Evolutionary conservation across 2,329 filamentous ascomycete species (phyloP).

Genomic region (Fusarium sublunatum): DNA sequence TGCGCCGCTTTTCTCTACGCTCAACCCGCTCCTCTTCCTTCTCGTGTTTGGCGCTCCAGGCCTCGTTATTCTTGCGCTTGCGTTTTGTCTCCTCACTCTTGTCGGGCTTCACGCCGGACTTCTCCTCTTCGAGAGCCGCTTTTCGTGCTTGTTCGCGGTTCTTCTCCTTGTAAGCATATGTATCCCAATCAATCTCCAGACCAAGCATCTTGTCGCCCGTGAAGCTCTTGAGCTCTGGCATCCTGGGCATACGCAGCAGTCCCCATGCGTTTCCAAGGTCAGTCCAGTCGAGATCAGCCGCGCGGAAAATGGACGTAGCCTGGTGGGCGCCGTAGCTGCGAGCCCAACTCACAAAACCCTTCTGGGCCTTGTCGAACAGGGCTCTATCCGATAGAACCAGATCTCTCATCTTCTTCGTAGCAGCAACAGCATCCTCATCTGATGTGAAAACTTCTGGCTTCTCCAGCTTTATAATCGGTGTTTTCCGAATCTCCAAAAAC

Average conservation of each 20-base stretch:
- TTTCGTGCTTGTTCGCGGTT: constrained; percentile 73
- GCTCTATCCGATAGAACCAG: constrained; percentile 64
- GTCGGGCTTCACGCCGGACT: constrained; percentile 52
- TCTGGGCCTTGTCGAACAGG: constrained; percentile 87
- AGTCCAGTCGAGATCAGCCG: constrained; percentile 84
- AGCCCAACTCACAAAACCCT: constrained; percentile 93
- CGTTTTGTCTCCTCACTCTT: constrained; percentile 59
- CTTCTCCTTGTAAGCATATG: constrained; percentile 78
- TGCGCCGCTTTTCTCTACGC: constrained; percentile 72
- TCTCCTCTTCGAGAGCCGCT: constrained; percentile 64
- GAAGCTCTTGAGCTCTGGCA: constrained; percentile 88
- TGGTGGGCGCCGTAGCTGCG: constrained; percentile 92
- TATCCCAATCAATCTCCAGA: constrained; percentile 73
- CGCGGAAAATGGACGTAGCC: constrained; percentile 89
- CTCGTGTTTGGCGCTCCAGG: constrained; percentile 79
- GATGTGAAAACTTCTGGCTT: constrained; percentile 68
- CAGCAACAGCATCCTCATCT: constrained; percentile 68
- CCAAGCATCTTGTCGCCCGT: constrained; percentile 73
- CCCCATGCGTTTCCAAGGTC: constrained; percentile 87
- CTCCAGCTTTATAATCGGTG: constrained; percentile 75
- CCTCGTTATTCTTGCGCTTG: constrained; percentile 72
- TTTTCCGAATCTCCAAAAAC: constrained; percentile 88
- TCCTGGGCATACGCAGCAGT: constrained; percentile 85
- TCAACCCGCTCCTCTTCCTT: constrained; percentile 70
- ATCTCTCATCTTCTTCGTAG: constrained; percentile 70